Conservation (phyloP, 345 rosid genomes). For the Zanthoxylum bungeanum region DNA sequence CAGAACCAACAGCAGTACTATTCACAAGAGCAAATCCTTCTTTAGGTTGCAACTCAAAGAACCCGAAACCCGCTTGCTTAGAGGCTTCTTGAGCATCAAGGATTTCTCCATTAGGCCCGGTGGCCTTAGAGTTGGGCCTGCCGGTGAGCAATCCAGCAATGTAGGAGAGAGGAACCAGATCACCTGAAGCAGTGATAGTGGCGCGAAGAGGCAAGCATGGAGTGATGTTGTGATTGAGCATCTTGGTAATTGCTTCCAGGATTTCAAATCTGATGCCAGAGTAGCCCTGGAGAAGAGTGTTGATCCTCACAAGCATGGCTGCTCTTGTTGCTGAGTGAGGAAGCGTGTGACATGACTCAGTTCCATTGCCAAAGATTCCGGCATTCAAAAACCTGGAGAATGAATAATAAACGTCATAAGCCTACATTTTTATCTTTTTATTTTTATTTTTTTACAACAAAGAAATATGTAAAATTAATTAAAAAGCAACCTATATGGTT, state of each 20-base stretch:
- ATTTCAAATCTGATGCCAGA: slow-evolving; percentile 73
- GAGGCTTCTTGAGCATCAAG: slow-evolving; percentile 51
- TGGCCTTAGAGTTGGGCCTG: slow-evolving; percentile 53
- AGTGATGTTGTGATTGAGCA: slow-evolving; percentile 60
- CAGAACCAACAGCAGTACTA: slow-evolving; percentile 70
- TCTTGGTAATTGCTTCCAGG: slow-evolving; percentile 60
- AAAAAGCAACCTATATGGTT: not conserved
- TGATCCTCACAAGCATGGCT: slow-evolving; percentile 70
- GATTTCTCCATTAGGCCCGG: slow-evolving; percentile 54
- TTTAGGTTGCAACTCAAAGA: slow-evolving; percentile 65
- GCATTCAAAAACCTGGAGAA: slow-evolving; percentile 61
- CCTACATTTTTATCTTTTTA: not conserved
- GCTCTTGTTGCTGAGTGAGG: slow-evolving; percentile 62
- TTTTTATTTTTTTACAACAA: too few relatives aligned
- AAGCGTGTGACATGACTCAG: slow-evolving; percentile 48
- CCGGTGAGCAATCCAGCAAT: slow-evolving; percentile 65
- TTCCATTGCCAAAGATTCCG: slow-evolving; percentile 57
- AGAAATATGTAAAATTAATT: not conserved
- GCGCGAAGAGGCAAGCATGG: slow-evolving; percentile 79
- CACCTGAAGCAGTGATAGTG: slow-evolving; percentile 67
- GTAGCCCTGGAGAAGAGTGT: slow-evolving; percentile 74
- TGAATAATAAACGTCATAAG: not conserved
- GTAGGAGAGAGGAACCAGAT: slow-evolving; percentile 70
- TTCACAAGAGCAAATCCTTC: slow-evolving; percentile 73
- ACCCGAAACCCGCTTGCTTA: slow-evolving; percentile 33